Conservation (phyloP, 495 filamentous ascomycete genomes). For the Penicillium angulare region DNA sequence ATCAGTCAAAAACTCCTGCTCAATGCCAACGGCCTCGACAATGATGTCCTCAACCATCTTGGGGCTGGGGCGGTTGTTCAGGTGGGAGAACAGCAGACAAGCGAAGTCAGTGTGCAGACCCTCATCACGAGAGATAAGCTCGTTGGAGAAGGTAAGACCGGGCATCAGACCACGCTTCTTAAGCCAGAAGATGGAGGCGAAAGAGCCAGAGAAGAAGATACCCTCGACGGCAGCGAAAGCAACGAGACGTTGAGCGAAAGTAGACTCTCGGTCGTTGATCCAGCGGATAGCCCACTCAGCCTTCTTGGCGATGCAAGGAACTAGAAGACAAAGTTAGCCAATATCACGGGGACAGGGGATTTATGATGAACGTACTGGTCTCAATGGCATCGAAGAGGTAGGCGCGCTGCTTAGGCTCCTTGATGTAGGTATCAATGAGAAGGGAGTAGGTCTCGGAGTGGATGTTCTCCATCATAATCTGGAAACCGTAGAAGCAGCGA, state of each 20-base stretch:
- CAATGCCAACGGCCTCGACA: slow-evolving; percentile 86
- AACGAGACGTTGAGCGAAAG: slow-evolving; percentile 92
- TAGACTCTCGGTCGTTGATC: slow-evolving; percentile 89
- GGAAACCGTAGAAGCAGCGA: slow-evolving; percentile 99
- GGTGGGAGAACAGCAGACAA: slow-evolving; percentile 91
- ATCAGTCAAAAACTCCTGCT: slow-evolving; percentile 97
- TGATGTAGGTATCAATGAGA: slow-evolving; percentile 99
- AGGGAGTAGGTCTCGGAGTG: slow-evolving; percentile 99
- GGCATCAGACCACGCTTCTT: slow-evolving; percentile 99
- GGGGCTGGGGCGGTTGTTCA: slow-evolving; percentile 84
- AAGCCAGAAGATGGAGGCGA: slow-evolving; percentile 99
- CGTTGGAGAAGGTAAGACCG: slow-evolving; percentile 97
- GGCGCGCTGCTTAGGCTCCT: slow-evolving; percentile 91
- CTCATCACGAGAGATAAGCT: slow-evolving; percentile 99
- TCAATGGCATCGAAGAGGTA: slow-evolving; percentile 99
- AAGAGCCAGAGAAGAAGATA: slow-evolving; percentile 99
- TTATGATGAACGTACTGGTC: slow-evolving; percentile 62
- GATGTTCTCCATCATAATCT: slow-evolving; percentile 99
- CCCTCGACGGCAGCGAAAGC: slow-evolving; percentile 98
- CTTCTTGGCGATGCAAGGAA: slow-evolving; percentile 96
- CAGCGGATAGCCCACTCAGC: slow-evolving; percentile 95
- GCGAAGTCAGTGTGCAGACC: slow-evolving; percentile 99
- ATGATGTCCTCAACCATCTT: slow-evolving; percentile 84
- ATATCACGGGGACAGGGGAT: background rate
- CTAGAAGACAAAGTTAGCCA: slow-evolving; percentile 42